Percentiles rank a stretch among this genome's conserved stretches.
phyloP scores from a whole-genome alignment of 106 monocot genomes.

The Posidonia australis region DNA sequence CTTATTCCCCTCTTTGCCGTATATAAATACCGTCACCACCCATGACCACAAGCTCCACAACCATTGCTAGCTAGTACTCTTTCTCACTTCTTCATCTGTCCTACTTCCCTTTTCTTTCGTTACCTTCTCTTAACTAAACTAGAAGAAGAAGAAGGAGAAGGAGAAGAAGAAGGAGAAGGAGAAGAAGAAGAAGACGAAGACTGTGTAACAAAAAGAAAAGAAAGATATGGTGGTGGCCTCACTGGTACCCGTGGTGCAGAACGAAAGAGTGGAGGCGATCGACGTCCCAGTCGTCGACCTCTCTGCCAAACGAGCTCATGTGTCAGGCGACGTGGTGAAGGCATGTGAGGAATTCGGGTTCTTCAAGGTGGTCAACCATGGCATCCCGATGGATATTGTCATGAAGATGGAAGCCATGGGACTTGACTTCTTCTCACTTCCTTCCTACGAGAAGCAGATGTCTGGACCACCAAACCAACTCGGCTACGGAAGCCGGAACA shows the following conservation, averaged over 20 bases:
- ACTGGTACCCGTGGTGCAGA: background rate
- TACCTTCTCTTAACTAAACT: background rate
- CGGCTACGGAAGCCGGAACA: constrained; percentile 72
- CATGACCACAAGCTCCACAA: no score
- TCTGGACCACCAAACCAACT: constrained; percentile 32
- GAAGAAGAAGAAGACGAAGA: background rate
- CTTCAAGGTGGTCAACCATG: constrained; percentile 70
- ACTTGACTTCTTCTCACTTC: constrained; percentile 38
- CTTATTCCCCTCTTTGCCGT: no score
- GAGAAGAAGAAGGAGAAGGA: background rate
- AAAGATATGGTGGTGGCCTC: background rate
- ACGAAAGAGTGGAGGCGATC: background rate
- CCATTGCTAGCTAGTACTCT: no score
- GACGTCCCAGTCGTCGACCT: constrained; percentile 40
- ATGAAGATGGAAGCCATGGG: constrained; percentile 38
- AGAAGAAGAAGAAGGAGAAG: background rate
- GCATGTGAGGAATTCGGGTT: constrained; percentile 70
- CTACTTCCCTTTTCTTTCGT: no score
- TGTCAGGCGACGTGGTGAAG: constrained; percentile 12
- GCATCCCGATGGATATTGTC: constrained; percentile 24
- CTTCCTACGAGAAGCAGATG: constrained; percentile 40
- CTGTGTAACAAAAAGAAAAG: no score
- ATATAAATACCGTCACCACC: no score
- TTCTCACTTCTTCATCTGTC: background rate
- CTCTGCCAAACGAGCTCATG: constrained; percentile 2